Conservation (phyloP, 2,329 filamentous ascomycete species). For the Xylariales sp. region DNA sequence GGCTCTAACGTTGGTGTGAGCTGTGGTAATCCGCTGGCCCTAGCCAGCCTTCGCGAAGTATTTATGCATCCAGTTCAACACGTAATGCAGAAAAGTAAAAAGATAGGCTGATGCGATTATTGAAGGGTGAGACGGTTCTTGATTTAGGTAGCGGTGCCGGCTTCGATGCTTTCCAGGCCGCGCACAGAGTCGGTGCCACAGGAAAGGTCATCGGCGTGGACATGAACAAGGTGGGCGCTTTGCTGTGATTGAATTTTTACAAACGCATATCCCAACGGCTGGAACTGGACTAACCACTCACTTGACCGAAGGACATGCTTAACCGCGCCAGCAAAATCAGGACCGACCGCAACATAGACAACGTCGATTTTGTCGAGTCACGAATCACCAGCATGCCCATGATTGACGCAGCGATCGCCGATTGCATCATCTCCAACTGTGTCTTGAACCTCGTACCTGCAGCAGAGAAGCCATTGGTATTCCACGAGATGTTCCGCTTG, state of each 20-base stretch:
- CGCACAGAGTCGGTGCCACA: conserved; percentile 39
- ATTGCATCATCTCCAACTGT: conserved; percentile 61
- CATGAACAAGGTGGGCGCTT: conserved; percentile 48
- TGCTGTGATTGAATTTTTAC: neutral
- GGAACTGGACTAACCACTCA: no score
- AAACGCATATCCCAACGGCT: neutral
- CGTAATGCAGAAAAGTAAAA: no score
- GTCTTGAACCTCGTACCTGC: conserved; percentile 55
- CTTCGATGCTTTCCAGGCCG: conserved; percentile 53
- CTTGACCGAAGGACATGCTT: neutral
- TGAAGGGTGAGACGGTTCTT: conserved; percentile 50
- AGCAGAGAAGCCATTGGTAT: conserved; percentile 47
- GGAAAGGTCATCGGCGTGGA: conserved; percentile 54
- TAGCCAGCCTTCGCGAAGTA: conserved; percentile 41
- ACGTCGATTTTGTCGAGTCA: neutral
- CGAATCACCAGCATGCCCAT: neutral
- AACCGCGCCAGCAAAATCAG: neutral
- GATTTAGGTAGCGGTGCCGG: conserved; percentile 55
- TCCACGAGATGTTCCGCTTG: conserved; percentile 53
- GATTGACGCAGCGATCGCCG: conserved; percentile 22
- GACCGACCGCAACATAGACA: neutral
- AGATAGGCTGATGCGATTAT: no score
- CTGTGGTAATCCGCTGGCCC: conserved; percentile 49
- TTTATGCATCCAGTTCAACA: no score
- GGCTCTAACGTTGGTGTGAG: conserved; percentile 48